Evolutionary conservation across 2,329 filamentous ascomycete species (phyloP), one percentile per base, ranked within the genome.

Genomic region (Orbilia quercus): DNA sequence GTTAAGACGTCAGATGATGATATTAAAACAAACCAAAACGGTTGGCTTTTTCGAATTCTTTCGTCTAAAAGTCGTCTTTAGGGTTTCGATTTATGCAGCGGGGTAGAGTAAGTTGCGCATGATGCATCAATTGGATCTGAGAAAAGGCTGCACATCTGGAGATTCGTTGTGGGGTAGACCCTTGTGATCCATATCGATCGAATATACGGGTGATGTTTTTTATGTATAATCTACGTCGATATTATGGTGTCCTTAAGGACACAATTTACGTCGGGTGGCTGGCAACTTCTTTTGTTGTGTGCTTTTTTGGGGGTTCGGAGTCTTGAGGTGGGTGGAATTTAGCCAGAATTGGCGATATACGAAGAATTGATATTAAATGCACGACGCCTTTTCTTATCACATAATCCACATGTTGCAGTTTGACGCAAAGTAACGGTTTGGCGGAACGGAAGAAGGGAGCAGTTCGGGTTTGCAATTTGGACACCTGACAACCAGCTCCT

Each of bases 271-370:
- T 9, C 28, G 28, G 28, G 28, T 31, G 28, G 28, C 28, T 31
- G 28, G 28, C 28, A n/a, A n/a, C n/a, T n/a, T 31, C 28, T 31
- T 31, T 31, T 31, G 28, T 9, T 25, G 45, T 12, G 44, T 58
- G 40, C 48, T 71, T 62, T 53, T 44, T 50, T 72, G 59, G 67
- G 67, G 65, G 67, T 65, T 72, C 67, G 67, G 67, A 72, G 67
- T 65, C 53, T 48, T 23, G 25, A 72, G 45, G 67, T 72, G 67
- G 67, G 67, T 59, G 38, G 66, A 23, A 72, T 72, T 72, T 72
- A 72, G 67, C 59, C 67, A 58, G 47, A 72, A 72, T 51, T 47
- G 9, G 38, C 23, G 14, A 57, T 55, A 57, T 57, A 55, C 65
- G 57, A 38, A 48, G 45, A 36, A n/a, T n/a, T n/a, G n/a, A n/a